Conservation (phyloP, 306 rosid genomes). For the Dicorynia guianensis region DNA sequence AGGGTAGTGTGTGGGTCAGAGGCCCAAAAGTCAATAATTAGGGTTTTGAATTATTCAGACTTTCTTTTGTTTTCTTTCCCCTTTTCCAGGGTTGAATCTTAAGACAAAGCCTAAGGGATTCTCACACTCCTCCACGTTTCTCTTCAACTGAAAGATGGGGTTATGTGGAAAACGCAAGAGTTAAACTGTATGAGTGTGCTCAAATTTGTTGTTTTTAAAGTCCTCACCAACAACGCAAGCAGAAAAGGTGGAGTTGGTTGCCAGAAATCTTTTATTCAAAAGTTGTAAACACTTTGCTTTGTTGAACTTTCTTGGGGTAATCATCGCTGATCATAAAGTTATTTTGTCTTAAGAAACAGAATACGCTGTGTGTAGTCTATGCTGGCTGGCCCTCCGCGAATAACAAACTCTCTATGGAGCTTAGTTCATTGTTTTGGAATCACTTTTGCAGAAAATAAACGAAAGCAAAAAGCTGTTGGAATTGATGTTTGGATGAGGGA, state of each 20-base stretch:
- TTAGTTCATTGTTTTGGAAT: not conserved
- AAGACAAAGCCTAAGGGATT: not conserved
- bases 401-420: constrained; percentile 20
- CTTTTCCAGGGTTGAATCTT: not conserved
- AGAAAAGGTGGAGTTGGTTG: constrained; percentile 39
- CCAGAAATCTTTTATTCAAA: constrained; percentile 34
- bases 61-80: not conserved
- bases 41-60: constrained; percentile 4
- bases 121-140: not conserved
- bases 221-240: constrained; percentile 42
- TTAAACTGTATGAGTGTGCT: constrained; percentile 10
- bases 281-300: constrained; percentile 35
- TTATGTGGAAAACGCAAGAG: constrained; percentile 14
- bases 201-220: constrained; percentile 9
- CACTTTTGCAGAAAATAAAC: constrained; percentile 42
- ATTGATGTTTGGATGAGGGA: constrained; percentile 16
- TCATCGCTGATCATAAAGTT: constrained; percentile 41
- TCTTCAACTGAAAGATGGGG: constrained; percentile 22
- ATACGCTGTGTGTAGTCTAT: constrained; percentile 29
- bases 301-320: constrained; percentile 52
- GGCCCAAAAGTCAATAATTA: constrained; percentile 29
- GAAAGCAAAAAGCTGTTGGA: constrained; percentile 20
- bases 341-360: constrained; percentile 4
- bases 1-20: constrained; percentile 28
- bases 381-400: constrained; percentile 38